Percentiles rank a stretch among this genome's conserved stretches.
Conservation (phyloP, 345 rosid genomes). For the Gossypium turneri region DNA sequence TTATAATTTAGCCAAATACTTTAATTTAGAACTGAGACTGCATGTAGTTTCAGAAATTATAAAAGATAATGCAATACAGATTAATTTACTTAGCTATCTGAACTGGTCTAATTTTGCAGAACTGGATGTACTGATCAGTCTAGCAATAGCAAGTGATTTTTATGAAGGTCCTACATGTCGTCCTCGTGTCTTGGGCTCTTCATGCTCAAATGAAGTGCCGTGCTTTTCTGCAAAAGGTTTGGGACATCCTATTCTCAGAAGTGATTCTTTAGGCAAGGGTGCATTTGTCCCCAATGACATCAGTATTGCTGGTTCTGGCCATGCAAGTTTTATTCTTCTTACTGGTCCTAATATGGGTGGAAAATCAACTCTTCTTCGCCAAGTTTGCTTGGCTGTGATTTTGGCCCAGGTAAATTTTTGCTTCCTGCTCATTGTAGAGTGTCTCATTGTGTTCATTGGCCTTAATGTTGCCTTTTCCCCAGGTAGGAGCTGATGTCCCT, state of each 20-base stretch:
- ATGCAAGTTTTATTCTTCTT: constrained; percentile 84
- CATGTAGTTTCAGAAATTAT: neutral
- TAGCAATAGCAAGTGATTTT: constrained; percentile 79
- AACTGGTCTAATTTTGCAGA: constrained; percentile 49
- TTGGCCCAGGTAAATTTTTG: constrained; percentile 70
- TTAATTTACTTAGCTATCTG: constrained; percentile 16
- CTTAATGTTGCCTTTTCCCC: constrained; percentile 20
- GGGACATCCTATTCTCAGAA: constrained; percentile 88
- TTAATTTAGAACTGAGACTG: neutral
- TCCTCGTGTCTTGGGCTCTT: constrained; percentile 47
- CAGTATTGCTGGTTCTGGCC: constrained; percentile 55
- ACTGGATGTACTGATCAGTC: constrained; percentile 85
- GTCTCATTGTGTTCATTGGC: constrained; percentile 1
- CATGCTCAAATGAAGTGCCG: constrained; percentile 50
- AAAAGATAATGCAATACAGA: neutral
- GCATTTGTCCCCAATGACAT: constrained; percentile 87
- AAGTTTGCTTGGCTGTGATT: constrained; percentile 88
- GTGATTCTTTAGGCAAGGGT: constrained; percentile 85
- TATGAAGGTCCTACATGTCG: constrained; percentile 81
- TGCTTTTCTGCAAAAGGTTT: constrained; percentile 62
- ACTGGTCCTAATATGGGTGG: constrained; percentile 99
- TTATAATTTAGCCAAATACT: neutral
- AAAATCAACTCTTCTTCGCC: constrained; percentile 97
- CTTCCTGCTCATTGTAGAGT: constrained; percentile 12
- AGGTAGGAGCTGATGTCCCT: constrained; percentile 95